These are phyloP conservation scores for Chlorokybus atmophyticus DNA, from an alignment of 139 green algal genomes.

Conservation along the genomic window DNA sequence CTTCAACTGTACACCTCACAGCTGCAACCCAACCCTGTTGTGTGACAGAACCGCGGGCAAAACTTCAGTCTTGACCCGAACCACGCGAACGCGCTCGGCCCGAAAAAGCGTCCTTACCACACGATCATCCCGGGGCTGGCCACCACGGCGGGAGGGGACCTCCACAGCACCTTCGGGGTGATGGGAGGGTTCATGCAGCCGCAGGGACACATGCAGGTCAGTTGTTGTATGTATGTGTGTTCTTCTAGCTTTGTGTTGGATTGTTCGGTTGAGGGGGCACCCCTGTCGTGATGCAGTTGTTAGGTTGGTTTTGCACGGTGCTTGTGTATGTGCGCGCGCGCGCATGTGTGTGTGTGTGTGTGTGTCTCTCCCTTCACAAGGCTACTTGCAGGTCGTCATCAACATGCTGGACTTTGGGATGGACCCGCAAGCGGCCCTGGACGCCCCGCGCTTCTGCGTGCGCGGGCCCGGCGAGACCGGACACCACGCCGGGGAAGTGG, in stretches of 20 bases:
- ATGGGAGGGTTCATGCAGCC: constrained; percentile 58
- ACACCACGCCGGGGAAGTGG: constrained; percentile 20
- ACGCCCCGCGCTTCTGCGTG: constrained; percentile 48
- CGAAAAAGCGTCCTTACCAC: constrained; percentile 25
- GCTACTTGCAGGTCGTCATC: constrained; percentile 37
- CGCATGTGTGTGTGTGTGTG: no score
- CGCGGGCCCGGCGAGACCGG: constrained; percentile 28
- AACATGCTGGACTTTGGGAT: constrained; percentile 53
- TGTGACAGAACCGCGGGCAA: constrained; percentile 19
- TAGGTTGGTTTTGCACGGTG: no score
- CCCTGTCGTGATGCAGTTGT: no score
- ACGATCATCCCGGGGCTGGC: constrained; percentile 25
- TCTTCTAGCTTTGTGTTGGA: constrained; percentile 1
- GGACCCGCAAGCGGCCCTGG: constrained; percentile 50
- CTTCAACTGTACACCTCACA: background rate
- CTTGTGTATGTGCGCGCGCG: no score
- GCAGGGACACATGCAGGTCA: constrained; percentile 37
- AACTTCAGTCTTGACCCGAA: constrained; percentile 12
- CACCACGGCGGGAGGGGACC: constrained; percentile 7
- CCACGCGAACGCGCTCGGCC: constrained; percentile 19
- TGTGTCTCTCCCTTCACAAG: no score
- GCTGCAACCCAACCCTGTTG: constrained; percentile 1
- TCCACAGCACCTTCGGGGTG: constrained; percentile 18
- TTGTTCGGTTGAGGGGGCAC: background rate
- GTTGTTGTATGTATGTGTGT: no score